Evolutionary conservation across 2,329 filamentous ascomycete species (phyloP).

Genomic region (Hypoxylon sp.): DNA sequence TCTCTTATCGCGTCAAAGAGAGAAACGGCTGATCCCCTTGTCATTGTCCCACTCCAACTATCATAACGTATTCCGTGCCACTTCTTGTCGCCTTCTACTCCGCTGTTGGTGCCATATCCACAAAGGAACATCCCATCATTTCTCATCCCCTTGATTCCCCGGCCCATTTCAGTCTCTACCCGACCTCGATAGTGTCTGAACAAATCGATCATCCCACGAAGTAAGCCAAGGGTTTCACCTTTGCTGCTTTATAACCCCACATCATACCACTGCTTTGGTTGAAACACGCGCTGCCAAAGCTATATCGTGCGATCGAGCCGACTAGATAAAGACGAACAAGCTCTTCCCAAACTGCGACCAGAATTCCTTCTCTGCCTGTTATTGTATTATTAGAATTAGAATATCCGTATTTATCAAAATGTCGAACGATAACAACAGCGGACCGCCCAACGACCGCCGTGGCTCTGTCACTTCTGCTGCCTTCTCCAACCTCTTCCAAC

Average conservation of each 20-base stretch:
- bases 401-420: slow-evolving; percentile 43
- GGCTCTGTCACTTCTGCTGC: slow-evolving; percentile 71
- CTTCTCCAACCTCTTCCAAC: slow-evolving; percentile 71
- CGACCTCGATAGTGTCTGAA: slow-evolving; percentile 23
- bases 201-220: slow-evolving; percentile 35
- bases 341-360: background rate
- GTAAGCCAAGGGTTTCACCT: slow-evolving; percentile 33
- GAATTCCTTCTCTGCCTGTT: slow-evolving; percentile 22
- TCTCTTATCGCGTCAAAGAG: slow-evolving; percentile 35
- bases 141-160: slow-evolving; percentile 24
- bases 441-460: slow-evolving; percentile 60
- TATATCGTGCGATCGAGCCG: slow-evolving; percentile 34
- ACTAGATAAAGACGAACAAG: slow-evolving; percentile 29
- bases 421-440: slow-evolving; percentile 53
- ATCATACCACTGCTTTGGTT: slow-evolving; percentile 39
- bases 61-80: slow-evolving; percentile 3
- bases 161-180: slow-evolving; percentile 6
- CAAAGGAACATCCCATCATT: slow-evolving; percentile 37
- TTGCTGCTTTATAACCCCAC: slow-evolving; percentile 37
- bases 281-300: slow-evolving; percentile 32
- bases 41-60: slow-evolving; percentile 30
- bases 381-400: slow-evolving; percentile 11
- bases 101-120: slow-evolving; percentile 28
- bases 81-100: slow-evolving; percentile 21
- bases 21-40: slow-evolving; percentile 37